phyloP scores from a whole-genome alignment of 2,329 filamentous ascomycete species.

The Scedosporium dehoogii region DNA sequence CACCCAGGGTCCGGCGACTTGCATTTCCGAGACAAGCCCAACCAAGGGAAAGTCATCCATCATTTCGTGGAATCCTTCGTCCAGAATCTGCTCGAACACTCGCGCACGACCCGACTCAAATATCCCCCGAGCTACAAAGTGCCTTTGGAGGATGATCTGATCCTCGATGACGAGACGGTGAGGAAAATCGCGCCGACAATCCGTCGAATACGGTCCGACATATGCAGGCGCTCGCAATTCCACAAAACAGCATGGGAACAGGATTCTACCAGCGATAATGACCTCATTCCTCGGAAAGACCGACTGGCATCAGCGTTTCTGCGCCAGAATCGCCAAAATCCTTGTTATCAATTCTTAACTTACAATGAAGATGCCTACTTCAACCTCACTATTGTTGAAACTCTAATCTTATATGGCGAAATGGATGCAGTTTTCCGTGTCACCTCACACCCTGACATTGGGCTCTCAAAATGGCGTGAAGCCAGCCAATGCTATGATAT shows the following conservation, averaged over 20 bases:
- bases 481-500: conserved; percentile 5
- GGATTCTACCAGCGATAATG: neutral
- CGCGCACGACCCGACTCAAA: conserved; percentile 3
- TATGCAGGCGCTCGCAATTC: neutral
- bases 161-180: neutral
- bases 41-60: conserved; percentile 9
- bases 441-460: conserved; percentile 9
- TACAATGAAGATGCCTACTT: conserved; percentile 10
- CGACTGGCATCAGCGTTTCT: conserved; percentile 12
- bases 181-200: neutral
- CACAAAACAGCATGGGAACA: neutral
- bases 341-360: conserved; percentile 11
- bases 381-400: conserved; percentile 15
- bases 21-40: conserved; percentile 6
- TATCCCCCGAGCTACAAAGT: conserved; percentile 1
- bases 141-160: neutral
- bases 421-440: conserved; percentile 14
- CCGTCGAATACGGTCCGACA: neutral
- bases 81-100: conserved; percentile 8
- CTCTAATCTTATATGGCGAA: conserved; percentile 15
- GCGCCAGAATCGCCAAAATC: conserved; percentile 4
- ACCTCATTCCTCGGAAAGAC: conserved; percentile 10
- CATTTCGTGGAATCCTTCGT: conserved; percentile 11
- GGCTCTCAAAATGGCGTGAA: conserved; percentile 10
- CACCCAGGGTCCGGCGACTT: conserved; percentile 4